These are phyloP conservation scores for Clausena lansium DNA, from an alignment of 345 rosid genomes.

Conservation along the genomic window DNA sequence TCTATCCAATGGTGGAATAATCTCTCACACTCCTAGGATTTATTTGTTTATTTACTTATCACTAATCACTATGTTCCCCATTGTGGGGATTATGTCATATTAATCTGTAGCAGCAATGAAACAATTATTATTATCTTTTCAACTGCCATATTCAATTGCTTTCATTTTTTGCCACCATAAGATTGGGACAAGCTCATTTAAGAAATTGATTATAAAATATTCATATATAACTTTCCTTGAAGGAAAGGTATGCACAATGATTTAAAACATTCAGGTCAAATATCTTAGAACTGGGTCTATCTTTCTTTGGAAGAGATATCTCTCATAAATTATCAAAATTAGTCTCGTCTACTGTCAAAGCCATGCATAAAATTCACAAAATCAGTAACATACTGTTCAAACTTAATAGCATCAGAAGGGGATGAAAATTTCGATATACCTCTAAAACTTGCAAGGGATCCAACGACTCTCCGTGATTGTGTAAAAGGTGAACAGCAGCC, in stretches of 20 bases:
- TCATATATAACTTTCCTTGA: not conserved
- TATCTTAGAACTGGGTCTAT: not conserved
- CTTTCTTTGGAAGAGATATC: not conserved
- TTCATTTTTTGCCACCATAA: not conserved
- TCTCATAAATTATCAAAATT: not conserved
- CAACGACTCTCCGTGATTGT: constrained; percentile 93
- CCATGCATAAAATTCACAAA: not conserved
- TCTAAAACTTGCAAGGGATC: constrained; percentile 97
- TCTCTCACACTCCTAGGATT: not conserved
- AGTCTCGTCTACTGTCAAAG: not conserved
- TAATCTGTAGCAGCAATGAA: not conserved
- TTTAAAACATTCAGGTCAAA: not conserved
- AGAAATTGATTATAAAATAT: not conserved
- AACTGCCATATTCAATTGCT: not conserved
- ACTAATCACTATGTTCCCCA: not conserved
- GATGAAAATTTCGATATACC: constrained; percentile 33
- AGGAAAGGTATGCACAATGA: not conserved
- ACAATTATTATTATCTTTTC: not conserved
- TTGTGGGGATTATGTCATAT: not conserved
- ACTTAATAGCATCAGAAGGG: not conserved
- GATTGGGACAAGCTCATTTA: not conserved
- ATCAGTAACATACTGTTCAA: not conserved
- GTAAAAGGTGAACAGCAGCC: constrained; percentile 97
- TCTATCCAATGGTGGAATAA: not conserved
- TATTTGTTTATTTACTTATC: not conserved